phyloP scores from a whole-genome alignment of 345 rosid genomes.

The Cardiospermum halicacabum region DNA sequence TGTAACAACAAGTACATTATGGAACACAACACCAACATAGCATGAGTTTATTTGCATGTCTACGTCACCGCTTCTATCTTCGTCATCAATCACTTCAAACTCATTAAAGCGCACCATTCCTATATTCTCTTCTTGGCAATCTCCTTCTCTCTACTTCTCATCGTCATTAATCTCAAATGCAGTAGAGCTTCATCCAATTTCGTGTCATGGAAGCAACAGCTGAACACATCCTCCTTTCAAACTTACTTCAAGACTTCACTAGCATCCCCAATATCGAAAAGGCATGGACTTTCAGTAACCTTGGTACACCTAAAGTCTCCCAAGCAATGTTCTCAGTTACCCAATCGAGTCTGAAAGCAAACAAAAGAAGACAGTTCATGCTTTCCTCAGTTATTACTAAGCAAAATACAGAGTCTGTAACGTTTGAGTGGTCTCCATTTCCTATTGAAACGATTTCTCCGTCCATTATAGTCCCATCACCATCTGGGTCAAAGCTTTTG shows the following conservation, averaged over 20 bases:
- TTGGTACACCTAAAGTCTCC: conserved; percentile 43
- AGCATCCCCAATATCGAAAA: conserved; percentile 59
- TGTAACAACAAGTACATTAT: too few species aligned
- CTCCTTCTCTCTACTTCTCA: too few species aligned
- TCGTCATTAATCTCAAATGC: too few species aligned
- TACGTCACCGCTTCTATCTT: too few species aligned
- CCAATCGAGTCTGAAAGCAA: conserved; percentile 76
- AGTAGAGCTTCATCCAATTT: too few species aligned
- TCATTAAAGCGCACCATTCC: too few species aligned
- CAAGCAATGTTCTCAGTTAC: conserved; percentile 72
- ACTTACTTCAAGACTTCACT: conserved; percentile 63
- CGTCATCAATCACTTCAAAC: too few species aligned
- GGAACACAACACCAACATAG: too few species aligned
- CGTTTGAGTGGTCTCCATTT: conserved; percentile 76
- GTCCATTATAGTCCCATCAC: conserved; percentile 70
- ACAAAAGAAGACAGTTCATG: conserved; percentile 61
- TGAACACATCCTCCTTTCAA: too few species aligned
- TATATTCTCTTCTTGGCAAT: too few species aligned
- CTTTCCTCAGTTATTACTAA: conserved; percentile 50
- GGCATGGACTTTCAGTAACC: conserved; percentile 70
- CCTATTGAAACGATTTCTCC: conserved; percentile 77
- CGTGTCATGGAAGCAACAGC: too few species aligned
- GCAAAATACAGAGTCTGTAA: conserved; percentile 31
- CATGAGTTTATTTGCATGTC: too few species aligned
- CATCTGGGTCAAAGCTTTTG: conserved; percentile 78